These are phyloP conservation scores for Fusarium subglutinans DNA, from an alignment of 2,329 filamentous ascomycete species.

Conservation along the genomic window DNA sequence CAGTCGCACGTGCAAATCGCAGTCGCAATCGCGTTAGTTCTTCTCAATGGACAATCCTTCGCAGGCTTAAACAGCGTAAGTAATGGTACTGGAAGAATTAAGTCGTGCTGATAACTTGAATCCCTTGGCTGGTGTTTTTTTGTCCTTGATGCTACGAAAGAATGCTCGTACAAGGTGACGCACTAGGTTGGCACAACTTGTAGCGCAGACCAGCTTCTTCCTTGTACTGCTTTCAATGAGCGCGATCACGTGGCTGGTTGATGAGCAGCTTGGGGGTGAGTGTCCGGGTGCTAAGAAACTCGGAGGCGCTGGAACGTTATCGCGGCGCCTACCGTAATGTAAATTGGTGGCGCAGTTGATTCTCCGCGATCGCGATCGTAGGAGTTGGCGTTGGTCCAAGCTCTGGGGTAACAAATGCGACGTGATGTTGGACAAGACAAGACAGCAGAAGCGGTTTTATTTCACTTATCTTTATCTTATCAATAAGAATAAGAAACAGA, in stretches of 20 bases:
- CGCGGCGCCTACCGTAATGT: slow-evolving; percentile 12
- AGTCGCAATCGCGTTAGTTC: slow-evolving; percentile 9
- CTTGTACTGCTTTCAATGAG: slow-evolving; percentile 36
- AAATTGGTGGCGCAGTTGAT: slow-evolving; percentile 11
- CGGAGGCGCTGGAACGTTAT: slow-evolving; percentile 27
- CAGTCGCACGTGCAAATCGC: slow-evolving; percentile 23
- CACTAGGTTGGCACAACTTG: slow-evolving; percentile 36
- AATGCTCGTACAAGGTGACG: slow-evolving; percentile 41
- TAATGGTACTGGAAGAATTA: neutral
- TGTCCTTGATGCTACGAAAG: slow-evolving; percentile 18
- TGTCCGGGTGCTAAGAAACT: neutral
- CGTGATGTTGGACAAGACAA: slow-evolving; percentile 1
- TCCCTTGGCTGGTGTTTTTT: neutral
- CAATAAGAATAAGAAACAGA: neutral
- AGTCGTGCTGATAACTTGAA: neutral
- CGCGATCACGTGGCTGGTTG: slow-evolving; percentile 29
- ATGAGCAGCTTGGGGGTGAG: neutral
- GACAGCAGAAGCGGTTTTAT: neutral
- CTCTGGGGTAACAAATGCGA: slow-evolving; percentile 12
- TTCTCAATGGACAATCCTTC: slow-evolving; percentile 13
- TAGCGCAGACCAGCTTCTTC: slow-evolving; percentile 24
- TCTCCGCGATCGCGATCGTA: slow-evolving; percentile 27
- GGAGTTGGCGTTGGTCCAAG: slow-evolving; percentile 19
- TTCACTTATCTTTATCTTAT: slow-evolving; percentile 10
- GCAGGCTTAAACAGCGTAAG: neutral